phyloP scores from a whole-genome alignment of 2,329 filamentous ascomycete genomes.

The Penicillium sp. region DNA sequence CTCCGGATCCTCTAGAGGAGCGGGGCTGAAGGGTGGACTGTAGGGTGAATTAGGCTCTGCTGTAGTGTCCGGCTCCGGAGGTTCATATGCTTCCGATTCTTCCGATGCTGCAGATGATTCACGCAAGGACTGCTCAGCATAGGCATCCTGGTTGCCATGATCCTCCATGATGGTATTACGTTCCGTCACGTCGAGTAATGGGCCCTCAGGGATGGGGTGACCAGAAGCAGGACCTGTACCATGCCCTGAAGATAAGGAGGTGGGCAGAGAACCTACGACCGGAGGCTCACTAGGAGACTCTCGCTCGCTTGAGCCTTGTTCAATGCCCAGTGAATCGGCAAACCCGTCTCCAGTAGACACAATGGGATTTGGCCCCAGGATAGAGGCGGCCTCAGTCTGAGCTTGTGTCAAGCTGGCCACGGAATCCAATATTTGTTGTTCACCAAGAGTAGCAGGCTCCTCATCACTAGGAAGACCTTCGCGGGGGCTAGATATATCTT shows the following conservation, averaged over 20 bases:
- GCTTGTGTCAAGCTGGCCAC: background rate
- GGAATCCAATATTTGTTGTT: background rate
- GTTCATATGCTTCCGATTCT: slow-evolving; percentile 57
- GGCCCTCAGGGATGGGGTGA: slow-evolving; percentile 9
- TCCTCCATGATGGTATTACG: slow-evolving; percentile 11
- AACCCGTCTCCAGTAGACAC: background rate
- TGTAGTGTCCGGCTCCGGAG: slow-evolving; percentile 45
- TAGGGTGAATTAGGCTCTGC: slow-evolving; percentile 29
- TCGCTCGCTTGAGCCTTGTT: slow-evolving; percentile 5
- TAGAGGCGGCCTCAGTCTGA: background rate
- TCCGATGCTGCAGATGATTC: slow-evolving; percentile 26
- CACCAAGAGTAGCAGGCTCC: slow-evolving; percentile 8
- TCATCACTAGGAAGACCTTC: slow-evolving; percentile 19
- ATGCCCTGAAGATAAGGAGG: background rate
- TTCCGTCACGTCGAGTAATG: slow-evolving; percentile 3
- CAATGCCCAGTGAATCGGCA: background rate
- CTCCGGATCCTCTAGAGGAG: slow-evolving; percentile 30
- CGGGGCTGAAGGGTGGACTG: slow-evolving; percentile 47
- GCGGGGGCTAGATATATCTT: slow-evolving; percentile 21
- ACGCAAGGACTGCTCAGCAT: slow-evolving; percentile 15
- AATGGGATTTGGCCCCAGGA: background rate
- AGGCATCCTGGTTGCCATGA: slow-evolving; percentile 6
- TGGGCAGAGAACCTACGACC: background rate
- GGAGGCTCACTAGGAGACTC: background rate
- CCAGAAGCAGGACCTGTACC: background rate